phyloP scores from a whole-genome alignment of 1,139 yeast species.

The Keqinozyma sinolaborantium region DNA sequence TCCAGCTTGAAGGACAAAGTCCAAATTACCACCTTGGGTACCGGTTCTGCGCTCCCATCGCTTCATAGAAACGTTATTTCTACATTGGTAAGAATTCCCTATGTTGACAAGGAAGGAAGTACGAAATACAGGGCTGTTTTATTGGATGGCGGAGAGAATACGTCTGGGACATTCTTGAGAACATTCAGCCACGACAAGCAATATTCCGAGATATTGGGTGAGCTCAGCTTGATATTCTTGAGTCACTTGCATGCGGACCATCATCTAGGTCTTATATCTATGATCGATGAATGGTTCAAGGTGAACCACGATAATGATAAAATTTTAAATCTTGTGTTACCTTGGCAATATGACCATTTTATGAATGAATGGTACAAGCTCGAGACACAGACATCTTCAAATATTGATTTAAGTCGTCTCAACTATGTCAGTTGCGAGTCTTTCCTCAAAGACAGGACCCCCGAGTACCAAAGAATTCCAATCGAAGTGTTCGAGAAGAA shows the following conservation, averaged over 20 bases:
- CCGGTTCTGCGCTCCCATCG: slow-evolving; percentile 92
- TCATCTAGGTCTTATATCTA: slow-evolving; percentile 76
- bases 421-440: slow-evolving; percentile 68
- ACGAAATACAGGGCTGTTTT: slow-evolving; percentile 44
- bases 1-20: slow-evolving; percentile 47
- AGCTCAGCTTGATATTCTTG: slow-evolving; percentile 63
- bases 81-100: slow-evolving; percentile 70
- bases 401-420: slow-evolving; percentile 40
- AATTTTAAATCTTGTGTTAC: slow-evolving; percentile 58
- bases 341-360: slow-evolving; percentile 72
- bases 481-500: slow-evolving; percentile 31
- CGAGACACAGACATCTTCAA: slow-evolving; percentile 31
- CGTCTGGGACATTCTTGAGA: slow-evolving; percentile 70
- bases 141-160: slow-evolving; percentile 93
- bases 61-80: slow-evolving; percentile 81
- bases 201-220: slow-evolving; percentile 37
- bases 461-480: slow-evolving; percentile 23
- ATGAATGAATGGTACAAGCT: slow-evolving; percentile 66
- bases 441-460: slow-evolving; percentile 29
- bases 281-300: slow-evolving; percentile 67
- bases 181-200: slow-evolving; percentile 50
- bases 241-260: slow-evolving; percentile 98
- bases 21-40: slow-evolving; percentile 79
- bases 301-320: slow-evolving; percentile 22
- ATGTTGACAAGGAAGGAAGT: slow-evolving; percentile 18